A percentile compares a stretch with the other conserved stretches of the same genome.
Evolutionary conservation across 176 grass and related monocot species (phyloP).

Genomic region (Stipa capillata): DNA sequence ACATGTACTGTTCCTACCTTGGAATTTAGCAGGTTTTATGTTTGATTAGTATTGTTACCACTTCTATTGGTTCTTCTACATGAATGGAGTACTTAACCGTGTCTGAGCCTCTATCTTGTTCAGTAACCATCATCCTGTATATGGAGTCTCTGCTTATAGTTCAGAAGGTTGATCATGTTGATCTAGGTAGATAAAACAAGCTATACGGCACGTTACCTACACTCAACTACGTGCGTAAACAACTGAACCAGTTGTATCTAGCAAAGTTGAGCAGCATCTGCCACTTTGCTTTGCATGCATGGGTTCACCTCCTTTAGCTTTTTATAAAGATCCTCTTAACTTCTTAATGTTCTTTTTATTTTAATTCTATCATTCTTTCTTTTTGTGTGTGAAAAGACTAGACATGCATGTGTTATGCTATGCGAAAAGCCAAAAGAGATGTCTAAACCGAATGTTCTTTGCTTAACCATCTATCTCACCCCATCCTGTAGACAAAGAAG

Average conservation of each 20-base stretch:
- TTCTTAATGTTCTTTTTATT: neutral
- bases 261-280: too few relatives aligned
- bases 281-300: neutral
- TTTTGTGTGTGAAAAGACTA: neutral
- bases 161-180: too few relatives aligned
- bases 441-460: constrained; percentile 2
- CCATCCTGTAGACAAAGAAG: neutral
- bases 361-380: neutral
- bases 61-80: neutral
- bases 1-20: neutral
- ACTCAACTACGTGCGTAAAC: too few relatives aligned
- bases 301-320: neutral
- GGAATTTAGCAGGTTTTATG: neutral
- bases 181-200: too few relatives aligned
- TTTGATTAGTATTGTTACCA: neutral
- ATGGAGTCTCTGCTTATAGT: too few relatives aligned
- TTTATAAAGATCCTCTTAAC: too few relatives aligned
- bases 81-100: too few relatives aligned
- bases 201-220: too few relatives aligned
- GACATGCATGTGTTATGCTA: neutral
- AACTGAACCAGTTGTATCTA: too few relatives aligned
- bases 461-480: neutral
- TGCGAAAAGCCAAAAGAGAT: neutral
- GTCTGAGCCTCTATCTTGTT: too few relatives aligned
- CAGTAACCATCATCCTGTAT: too few relatives aligned